Evolutionary conservation across 768 basidiomycete species (phyloP), one percentile per base, ranked within the genome.

Genomic region (Hebeloma cylindrosporum): DNA sequence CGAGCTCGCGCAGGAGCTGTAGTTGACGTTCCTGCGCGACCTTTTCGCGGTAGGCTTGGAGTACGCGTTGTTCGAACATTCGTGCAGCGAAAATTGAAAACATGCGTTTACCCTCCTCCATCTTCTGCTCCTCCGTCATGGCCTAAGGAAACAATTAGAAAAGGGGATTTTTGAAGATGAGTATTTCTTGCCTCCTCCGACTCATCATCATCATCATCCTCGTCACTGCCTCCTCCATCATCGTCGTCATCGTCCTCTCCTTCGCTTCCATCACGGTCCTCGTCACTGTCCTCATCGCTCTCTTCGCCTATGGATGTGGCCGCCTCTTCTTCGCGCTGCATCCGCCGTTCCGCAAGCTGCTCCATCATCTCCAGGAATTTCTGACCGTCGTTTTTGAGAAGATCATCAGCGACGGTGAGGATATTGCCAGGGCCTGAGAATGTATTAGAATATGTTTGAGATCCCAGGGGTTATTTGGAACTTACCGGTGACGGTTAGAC

Each of bases 321-420:
- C 16, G 74, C 70, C 45, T 74, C 73, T 41, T 93, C 88, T 60
- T 97, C 94, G 3, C 94, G 79, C 56, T 89, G 85, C 79, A 95
- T 91, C 33, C 95, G 80, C 38, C 92, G 80, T 60, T 96, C 93
- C 0, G 95, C 94, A 14, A 99, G 79, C 67, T 95, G 93, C 65
- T 98, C 96, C 96, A 99, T 99, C 96, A 99, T 99, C 73, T 99
- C 96, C 57, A 99, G 71, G 72, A 99, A 99, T 72, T 96, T 97
- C 60, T 93, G 91, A 2, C 95, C 95, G 59, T 99, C 94, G 59
- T 98, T 98, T 75, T 96, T 96, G 57, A 99, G 77, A 33, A 99
- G 79, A 69, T 99, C 96, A 61, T 99, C 96, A 34, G 96, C 96
- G 41, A 99, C 95, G 16, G 96, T 99, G 33, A 99, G 77, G 62